Evolutionary conservation across 148 eudicot genomes (phyloP).

Genomic region (Euryodendron excelsum): DNA sequence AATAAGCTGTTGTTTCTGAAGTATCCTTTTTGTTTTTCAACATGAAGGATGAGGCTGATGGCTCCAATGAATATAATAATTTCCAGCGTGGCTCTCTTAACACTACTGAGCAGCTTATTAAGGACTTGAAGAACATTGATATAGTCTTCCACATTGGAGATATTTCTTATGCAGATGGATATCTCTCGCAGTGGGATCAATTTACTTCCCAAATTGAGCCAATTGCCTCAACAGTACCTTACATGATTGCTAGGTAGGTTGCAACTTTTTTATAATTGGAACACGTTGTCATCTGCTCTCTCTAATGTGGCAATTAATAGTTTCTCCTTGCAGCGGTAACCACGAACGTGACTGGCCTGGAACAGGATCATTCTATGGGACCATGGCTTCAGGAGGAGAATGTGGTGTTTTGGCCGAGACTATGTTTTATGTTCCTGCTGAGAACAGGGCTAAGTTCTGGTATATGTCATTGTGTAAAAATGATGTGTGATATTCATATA

Average conservation of each 20-base stretch:
- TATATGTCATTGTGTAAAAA: slow-evolving; percentile 13
- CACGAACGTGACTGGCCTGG: slow-evolving; percentile 91
- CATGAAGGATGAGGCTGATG: slow-evolving; percentile 39
- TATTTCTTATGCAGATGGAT: slow-evolving; percentile 31
- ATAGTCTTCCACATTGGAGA: slow-evolving; percentile 34
- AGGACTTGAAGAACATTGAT: slow-evolving; percentile 27
- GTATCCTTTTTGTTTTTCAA: slow-evolving; percentile 8
- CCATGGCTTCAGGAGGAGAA: slow-evolving; percentile 79
- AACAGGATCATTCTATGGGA: slow-evolving; percentile 70
- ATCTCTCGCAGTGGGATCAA: slow-evolving; percentile 35
- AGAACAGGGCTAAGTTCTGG: slow-evolving; percentile 84
- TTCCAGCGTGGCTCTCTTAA: slow-evolving; percentile 33
- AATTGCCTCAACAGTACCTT: slow-evolving; percentile 39
- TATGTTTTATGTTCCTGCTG: slow-evolving; percentile 76
- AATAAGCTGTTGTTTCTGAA: slow-evolving; percentile 3
- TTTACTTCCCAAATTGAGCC: slow-evolving; percentile 34
- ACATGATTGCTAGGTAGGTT: slow-evolving; percentile 38
- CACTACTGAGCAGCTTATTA: slow-evolving; percentile 26
- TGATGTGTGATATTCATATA: not conserved
- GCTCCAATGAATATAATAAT: slow-evolving; percentile 31
- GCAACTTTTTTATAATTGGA: not conserved
- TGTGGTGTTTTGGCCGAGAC: slow-evolving; percentile 88
- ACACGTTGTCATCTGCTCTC: not conserved
- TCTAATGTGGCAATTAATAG: not conserved
- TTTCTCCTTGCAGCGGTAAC: slow-evolving; percentile 55